Evolutionary conservation across 2,329 filamentous ascomycete genomes (phyloP), one percentile per base, ranked within the genome.

Genomic region (Fusarium brevicatenulatum): DNA sequence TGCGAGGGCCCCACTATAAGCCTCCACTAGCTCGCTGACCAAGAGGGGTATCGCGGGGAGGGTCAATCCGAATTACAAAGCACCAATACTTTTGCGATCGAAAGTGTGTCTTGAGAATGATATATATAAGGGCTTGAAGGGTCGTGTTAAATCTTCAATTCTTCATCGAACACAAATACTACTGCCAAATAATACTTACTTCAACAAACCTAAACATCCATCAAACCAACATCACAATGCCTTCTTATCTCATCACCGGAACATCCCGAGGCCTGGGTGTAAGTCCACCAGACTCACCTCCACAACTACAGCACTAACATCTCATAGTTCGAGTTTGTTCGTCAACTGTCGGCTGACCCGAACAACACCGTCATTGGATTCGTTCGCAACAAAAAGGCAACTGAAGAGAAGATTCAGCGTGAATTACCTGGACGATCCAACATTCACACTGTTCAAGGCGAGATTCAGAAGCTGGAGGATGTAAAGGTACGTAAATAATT

Each of bases 281-380:
- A 49, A 36, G 62, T 39, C 3, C 16, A 7, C 1, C 11, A 5
- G 1, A 13, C 1, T 9, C 21, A 3, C 1, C 1, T 6, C 0
- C 1, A 1, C 1, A 1, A 7, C 4, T 0, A 23, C 13, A 1
- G 2, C 7, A 25, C 23, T 65, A 6, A 54, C 19, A 8, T 3
- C 3, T 0, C 2, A 34, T 30, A 78, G 76, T 76, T 74, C 4
- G 75, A 77, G 34, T 84, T 87, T 70, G 63, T 87, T 39, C 75
- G 74, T 21, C 80, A 85, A 32, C 77, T 87, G 28, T 86, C 86
- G 9, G 76, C 76, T 25, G 76, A 86, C 58, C 73, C 84, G 1
- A 66, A 74, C 21, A 85, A 85, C 68, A 79, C 76, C 1, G 77
- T 86, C 46, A 75, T 86, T 56, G 86, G 84, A 2, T 80, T 88